Evolutionary conservation across 352 stramenopile genomes (phyloP).

Genomic region (Phytophthora brassicae): DNA sequence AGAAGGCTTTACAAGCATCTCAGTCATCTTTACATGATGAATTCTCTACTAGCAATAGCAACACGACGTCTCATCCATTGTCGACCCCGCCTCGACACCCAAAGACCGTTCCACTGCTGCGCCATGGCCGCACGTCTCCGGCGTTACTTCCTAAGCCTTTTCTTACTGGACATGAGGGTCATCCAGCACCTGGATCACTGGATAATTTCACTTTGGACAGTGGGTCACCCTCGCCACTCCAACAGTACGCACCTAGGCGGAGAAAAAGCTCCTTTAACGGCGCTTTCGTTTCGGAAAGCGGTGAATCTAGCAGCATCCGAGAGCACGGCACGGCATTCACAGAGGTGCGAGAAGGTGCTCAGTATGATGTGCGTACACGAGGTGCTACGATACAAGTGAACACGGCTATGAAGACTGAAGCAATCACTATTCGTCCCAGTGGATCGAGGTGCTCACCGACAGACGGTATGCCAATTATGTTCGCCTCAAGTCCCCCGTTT

Average conservation of each 20-base stretch:
- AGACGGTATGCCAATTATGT: slow-evolving; percentile 32
- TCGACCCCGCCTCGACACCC: slow-evolving; percentile 74
- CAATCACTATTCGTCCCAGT: slow-evolving; percentile 16
- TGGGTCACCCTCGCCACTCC: slow-evolving; percentile 9
- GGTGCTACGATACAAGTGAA: background rate
- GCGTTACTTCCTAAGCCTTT: slow-evolving; percentile 27
- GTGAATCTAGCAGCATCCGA: slow-evolving; percentile 6
- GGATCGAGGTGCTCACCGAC: background rate
- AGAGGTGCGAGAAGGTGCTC: slow-evolving; percentile 3
- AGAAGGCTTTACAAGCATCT: slow-evolving; percentile 29
- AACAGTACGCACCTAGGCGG: slow-evolving; percentile 20
- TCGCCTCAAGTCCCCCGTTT: slow-evolving; percentile 61
- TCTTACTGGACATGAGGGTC: slow-evolving; percentile 25
- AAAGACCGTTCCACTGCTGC: slow-evolving; percentile 52
- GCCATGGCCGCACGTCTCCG: slow-evolving; percentile 39
- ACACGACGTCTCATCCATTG: slow-evolving; percentile 38
- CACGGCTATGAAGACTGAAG: slow-evolving; percentile 14
- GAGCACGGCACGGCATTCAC: slow-evolving; percentile 33
- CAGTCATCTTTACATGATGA: slow-evolving; percentile 48
- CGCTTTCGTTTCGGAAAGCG: slow-evolving; percentile 39
- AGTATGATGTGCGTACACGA: background rate
- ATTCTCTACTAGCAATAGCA: slow-evolving; percentile 25
- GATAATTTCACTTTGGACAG: slow-evolving; percentile 73
- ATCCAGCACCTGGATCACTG: slow-evolving; percentile 44
- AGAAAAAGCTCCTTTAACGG: slow-evolving; percentile 51